Conservation (phyloP, 805 yeast species). For the Henningerozyma blattae region DNA sequence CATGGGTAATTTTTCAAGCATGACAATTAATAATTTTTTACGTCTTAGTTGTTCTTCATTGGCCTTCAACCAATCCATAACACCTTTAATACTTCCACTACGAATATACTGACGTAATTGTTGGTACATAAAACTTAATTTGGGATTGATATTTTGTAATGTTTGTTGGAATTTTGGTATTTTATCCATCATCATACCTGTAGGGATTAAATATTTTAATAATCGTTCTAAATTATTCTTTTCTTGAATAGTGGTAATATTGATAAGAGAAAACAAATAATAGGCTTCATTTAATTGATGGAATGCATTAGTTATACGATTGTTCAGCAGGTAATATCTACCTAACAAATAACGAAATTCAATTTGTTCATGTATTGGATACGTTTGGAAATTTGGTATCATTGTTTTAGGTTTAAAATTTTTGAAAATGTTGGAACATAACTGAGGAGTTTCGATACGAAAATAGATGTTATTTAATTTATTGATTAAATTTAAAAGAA, state of each 20-base stretch:
- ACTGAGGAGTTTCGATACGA: constrained; percentile 26
- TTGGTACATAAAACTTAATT: constrained; percentile 25
- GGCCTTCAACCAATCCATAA: constrained; percentile 23
- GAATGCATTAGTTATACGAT: constrained; percentile 39
- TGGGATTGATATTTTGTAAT: constrained; percentile 14
- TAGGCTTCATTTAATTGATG: constrained; percentile 48
- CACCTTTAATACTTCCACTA: constrained; percentile 31
- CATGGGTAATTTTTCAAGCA: constrained; percentile 32
- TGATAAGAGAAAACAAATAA: constrained; percentile 7
- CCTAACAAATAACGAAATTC: constrained; percentile 47
- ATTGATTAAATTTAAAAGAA: constrained; percentile 41
- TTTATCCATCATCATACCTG: constrained; percentile 43
- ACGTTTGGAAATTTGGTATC: constrained; percentile 34
- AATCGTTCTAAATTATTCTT: constrained; percentile 25
- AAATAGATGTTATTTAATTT: constrained; percentile 47
- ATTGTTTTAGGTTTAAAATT: constrained; percentile 45
- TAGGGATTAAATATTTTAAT: constrained; percentile 38
- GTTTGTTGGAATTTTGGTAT: constrained; percentile 28
- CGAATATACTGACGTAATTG: constrained; percentile 28
- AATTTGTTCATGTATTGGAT: constrained; percentile 36
- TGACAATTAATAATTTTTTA: constrained; percentile 23
- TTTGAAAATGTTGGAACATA: constrained; percentile 25
- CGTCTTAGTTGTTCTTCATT: constrained; percentile 23
- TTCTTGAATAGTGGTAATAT: constrained; percentile 3
- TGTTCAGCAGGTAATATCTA: constrained; percentile 41